Conservation (phyloP, 805 yeast species). For the Suhomyces prunicola region DNA sequence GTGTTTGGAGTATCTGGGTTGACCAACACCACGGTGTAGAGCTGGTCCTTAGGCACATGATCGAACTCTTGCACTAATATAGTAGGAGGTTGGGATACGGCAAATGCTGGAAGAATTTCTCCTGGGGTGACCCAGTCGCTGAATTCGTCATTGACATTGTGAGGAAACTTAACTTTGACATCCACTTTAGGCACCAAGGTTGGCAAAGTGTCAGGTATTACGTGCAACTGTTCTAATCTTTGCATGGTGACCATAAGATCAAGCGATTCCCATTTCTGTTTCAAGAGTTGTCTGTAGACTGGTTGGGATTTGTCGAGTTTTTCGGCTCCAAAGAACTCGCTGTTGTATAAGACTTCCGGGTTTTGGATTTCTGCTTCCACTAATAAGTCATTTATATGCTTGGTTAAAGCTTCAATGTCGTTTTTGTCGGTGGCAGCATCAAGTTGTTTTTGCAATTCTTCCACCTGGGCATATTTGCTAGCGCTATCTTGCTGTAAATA, state of each 20-base stretch:
- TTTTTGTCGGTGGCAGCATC: constrained; percentile 15
- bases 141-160: constrained; percentile 50
- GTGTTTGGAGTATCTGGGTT: constrained; percentile 91
- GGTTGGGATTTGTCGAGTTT: constrained; percentile 68
- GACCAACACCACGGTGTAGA: constrained; percentile 76
- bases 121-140: constrained; percentile 82
- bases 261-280: constrained; percentile 67
- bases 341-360: constrained; percentile 82
- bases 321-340: constrained; percentile 42
- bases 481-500: constrained; percentile 51
- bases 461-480: constrained; percentile 36
- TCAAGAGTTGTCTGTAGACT: constrained; percentile 69
- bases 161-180: constrained; percentile 72
- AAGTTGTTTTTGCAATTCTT: constrained; percentile 28
- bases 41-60: constrained; percentile 41
- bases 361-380: constrained; percentile 68
- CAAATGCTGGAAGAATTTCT: constrained; percentile 63
- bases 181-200: constrained; percentile 80
- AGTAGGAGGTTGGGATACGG: constrained; percentile 73
- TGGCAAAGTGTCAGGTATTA: constrained; percentile 92
- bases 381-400: constrained; percentile 29
- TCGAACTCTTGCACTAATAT: constrained; percentile 73
- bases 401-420: constrained; percentile 8
- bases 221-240: constrained; percentile 78
- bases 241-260: constrained; percentile 84